Percentiles rank a stretch among this genome's conserved stretches.
Evolutionary conservation across 176 grass and related monocot species (phyloP).

Genomic region (Coix lacrymajobi): DNA sequence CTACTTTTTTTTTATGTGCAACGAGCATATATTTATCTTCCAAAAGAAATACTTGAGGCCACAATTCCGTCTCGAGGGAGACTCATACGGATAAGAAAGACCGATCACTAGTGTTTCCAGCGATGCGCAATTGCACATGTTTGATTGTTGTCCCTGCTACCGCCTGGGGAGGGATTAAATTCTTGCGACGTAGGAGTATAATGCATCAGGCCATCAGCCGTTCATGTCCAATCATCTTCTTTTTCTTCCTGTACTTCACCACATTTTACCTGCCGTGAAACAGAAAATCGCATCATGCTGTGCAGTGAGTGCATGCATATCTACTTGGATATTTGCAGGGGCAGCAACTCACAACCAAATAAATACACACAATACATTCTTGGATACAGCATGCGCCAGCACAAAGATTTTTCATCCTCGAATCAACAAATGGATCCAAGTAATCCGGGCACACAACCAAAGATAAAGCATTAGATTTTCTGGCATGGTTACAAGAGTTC

Average conservation of each 20-base stretch:
- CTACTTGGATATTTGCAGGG: not conserved
- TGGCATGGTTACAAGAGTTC: not conserved
- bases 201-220: too few species aligned
- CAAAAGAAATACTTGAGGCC: not conserved
- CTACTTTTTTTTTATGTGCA: not conserved
- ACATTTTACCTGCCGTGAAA: too few species aligned
- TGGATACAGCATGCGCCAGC: not conserved
- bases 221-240: not conserved
- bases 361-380: too few species aligned
- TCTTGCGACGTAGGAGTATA: not conserved
- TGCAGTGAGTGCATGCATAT: too few species aligned
- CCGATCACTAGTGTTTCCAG: not conserved
- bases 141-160: not conserved
- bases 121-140: not conserved
- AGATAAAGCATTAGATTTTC: constrained; percentile 31
- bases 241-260: not conserved
- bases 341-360: not conserved
- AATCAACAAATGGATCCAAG: not conserved
- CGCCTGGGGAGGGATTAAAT: not conserved
- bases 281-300: too few species aligned
- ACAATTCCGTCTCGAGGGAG: not conserved
- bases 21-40: not conserved
- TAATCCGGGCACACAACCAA: not conserved
- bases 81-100: not conserved
- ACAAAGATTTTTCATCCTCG: not conserved